Conservation (phyloP, 805 yeast genomes). For the Ogataea polymorpha region DNA sequence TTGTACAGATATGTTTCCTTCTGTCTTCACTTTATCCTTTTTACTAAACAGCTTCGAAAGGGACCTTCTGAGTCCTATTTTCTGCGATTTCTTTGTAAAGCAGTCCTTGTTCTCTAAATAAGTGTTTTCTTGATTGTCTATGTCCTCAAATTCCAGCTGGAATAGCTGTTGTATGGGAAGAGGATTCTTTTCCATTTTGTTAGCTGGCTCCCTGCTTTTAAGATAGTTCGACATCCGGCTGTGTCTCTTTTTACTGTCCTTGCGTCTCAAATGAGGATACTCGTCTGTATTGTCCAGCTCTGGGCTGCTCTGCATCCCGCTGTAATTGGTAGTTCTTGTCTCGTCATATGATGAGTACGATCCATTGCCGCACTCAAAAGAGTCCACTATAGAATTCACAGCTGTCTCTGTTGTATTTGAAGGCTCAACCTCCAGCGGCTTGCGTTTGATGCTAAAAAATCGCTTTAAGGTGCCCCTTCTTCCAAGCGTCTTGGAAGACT, state of each 20-base stretch:
- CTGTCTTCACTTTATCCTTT: constrained; percentile 3
- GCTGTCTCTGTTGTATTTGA: not conserved
- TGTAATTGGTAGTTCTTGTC: not conserved
- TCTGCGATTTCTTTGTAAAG: not conserved
- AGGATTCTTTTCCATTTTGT: not conserved
- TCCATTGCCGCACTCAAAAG: not conserved
- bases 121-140: constrained; percentile 5
- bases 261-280: constrained; percentile 15
- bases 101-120: not conserved
- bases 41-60: constrained; percentile 14
- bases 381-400: not conserved
- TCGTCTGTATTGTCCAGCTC: not conserved
- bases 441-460: constrained; percentile 9
- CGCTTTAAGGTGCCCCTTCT: constrained; percentile 7
- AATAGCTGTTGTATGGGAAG: constrained; percentile 13
- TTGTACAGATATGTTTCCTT: not conserved
- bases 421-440: not conserved
- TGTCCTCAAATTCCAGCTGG: constrained; percentile 3
- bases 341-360: constrained; percentile 1
- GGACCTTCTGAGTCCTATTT: constrained; percentile 16
- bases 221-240: constrained; percentile 7
- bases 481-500: constrained; percentile 2
- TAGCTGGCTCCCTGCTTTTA: constrained; percentile 5
- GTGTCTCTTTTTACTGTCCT: constrained; percentile 8
- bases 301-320: not conserved